Evolutionary conservation across 139 green algal genomes (phyloP).

Genomic region (Desmodesmus armatus): DNA sequence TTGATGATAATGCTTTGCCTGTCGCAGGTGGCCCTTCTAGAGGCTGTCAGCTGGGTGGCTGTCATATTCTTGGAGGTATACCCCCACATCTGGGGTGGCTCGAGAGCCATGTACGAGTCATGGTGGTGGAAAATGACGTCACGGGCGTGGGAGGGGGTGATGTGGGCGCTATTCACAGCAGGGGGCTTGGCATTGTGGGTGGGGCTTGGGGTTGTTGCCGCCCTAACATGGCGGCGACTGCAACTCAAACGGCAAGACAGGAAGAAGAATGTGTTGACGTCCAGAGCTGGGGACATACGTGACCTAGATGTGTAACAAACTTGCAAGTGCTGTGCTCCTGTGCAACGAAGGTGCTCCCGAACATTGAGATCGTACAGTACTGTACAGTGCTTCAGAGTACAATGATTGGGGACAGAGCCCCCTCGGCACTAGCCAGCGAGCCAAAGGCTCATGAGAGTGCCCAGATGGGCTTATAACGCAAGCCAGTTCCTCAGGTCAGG

Average conservation of each 20-base stretch:
- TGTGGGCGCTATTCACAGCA: constrained; percentile 42
- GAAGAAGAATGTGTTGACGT: constrained; percentile 25
- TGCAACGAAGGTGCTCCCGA: too few species aligned
- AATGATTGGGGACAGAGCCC: too few species aligned
- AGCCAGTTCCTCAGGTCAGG: too few species aligned
- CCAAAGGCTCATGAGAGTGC: too few species aligned
- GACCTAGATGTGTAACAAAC: constrained; percentile 43
- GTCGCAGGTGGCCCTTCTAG: constrained; percentile 57
- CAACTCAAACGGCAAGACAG: not conserved
- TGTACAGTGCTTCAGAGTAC: too few species aligned
- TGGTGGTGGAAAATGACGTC: constrained; percentile 66
- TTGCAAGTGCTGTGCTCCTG: too few species aligned
- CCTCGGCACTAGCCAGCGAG: too few species aligned
- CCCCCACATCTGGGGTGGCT: not conserved
- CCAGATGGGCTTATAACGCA: too few species aligned
- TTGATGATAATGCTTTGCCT: constrained; percentile 25
- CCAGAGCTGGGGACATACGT: not conserved
- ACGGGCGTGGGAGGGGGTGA: constrained; percentile 64
- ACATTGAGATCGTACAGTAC: too few species aligned
- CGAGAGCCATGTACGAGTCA: constrained; percentile 69
- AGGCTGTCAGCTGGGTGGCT: constrained; percentile 71
- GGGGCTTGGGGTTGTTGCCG: not conserved
- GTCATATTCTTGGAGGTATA: constrained; percentile 81
- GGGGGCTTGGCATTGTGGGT: constrained; percentile 13
- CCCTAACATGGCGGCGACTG: constrained; percentile 3